These are phyloP conservation scores for Phlyctochytrium bullatum DNA, from an alignment of 192 early-diverging fungal genomes.

Conservation along the genomic window DNA sequence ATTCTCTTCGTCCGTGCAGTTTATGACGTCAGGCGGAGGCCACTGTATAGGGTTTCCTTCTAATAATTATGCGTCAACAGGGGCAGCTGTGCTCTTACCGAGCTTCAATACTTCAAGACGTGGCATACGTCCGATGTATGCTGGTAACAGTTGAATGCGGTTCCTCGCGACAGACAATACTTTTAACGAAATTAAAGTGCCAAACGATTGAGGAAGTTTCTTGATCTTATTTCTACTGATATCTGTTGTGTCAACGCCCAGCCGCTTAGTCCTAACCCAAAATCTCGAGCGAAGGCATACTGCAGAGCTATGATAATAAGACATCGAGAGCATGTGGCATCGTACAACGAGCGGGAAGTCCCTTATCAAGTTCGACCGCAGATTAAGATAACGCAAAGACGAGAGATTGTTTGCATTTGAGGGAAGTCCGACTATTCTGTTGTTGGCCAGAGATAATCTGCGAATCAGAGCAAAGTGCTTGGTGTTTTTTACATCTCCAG, in stretches of 20 bases:
- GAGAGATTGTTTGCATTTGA: slow-evolving; percentile 16
- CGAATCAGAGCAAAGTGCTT: background rate
- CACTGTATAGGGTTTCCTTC: slow-evolving; percentile 41
- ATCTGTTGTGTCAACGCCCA: slow-evolving; percentile 20
- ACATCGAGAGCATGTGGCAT: slow-evolving; percentile 1
- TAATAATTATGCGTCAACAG: background rate
- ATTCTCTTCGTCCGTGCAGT: slow-evolving; percentile 7
- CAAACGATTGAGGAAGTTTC: slow-evolving; percentile 30
- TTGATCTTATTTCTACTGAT: slow-evolving; percentile 42
- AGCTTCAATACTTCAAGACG: slow-evolving; percentile 37
- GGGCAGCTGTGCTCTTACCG: slow-evolving; percentile 15
- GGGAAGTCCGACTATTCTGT: slow-evolving; percentile 30
- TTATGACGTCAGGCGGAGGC: slow-evolving; percentile 36
- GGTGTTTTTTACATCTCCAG: background rate
- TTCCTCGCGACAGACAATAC: slow-evolving; percentile 38
- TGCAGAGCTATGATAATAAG: slow-evolving; percentile 21
- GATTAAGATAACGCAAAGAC: slow-evolving; percentile 40
- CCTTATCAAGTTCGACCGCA: slow-evolving; percentile 31
- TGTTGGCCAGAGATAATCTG: slow-evolving; percentile 43
- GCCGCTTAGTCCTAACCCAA: slow-evolving; percentile 19
- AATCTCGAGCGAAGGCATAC: slow-evolving; percentile 31
- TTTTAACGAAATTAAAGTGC: slow-evolving; percentile 27
- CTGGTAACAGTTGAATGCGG: slow-evolving; percentile 28
- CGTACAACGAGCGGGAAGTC: slow-evolving; percentile 37
- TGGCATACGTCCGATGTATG: slow-evolving; percentile 30